These are phyloP conservation scores for Colletotrichum tofieldiae DNA, from an alignment of 2,329 filamentous ascomycete species.

Conservation along the genomic window DNA sequence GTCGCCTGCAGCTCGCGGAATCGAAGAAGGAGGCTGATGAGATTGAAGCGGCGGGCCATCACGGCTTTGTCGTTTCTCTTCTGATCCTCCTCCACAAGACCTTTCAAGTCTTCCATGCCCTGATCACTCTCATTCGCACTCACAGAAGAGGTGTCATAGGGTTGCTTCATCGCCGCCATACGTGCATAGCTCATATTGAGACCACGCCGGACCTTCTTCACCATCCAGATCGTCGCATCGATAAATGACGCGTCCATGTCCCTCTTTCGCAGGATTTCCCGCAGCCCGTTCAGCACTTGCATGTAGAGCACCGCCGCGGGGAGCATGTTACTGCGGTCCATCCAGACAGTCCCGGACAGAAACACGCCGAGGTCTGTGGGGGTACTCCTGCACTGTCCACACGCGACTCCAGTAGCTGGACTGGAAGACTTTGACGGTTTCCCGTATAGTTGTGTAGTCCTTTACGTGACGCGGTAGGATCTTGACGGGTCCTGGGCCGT, in stretches of 20 bases:
- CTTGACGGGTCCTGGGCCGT: not conserved
- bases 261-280: not conserved
- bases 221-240: not conserved
- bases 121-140: too few species aligned
- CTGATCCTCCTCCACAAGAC: too few species aligned
- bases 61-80: not conserved
- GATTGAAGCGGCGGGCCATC: not conserved
- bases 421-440: not conserved
- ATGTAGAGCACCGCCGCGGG: not conserved
- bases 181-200: conserved; percentile 1
- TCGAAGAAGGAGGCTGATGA: not conserved
- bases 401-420: not conserved
- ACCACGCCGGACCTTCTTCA: not conserved
- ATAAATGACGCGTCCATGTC: not conserved
- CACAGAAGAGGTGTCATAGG: too few species aligned
- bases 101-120: too few species aligned
- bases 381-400: not conserved
- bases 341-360: not conserved
- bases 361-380: not conserved
- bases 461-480: not conserved
- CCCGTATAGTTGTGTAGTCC: not conserved
- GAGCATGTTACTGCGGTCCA: not conserved
- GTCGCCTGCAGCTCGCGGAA: not conserved
- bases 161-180: not conserved
- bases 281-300: not conserved